Evolutionary conservation across 768 basidiomycete genomes (phyloP), one percentile per base, ranked within the genome.

Genomic region (Collybia nuda): DNA sequence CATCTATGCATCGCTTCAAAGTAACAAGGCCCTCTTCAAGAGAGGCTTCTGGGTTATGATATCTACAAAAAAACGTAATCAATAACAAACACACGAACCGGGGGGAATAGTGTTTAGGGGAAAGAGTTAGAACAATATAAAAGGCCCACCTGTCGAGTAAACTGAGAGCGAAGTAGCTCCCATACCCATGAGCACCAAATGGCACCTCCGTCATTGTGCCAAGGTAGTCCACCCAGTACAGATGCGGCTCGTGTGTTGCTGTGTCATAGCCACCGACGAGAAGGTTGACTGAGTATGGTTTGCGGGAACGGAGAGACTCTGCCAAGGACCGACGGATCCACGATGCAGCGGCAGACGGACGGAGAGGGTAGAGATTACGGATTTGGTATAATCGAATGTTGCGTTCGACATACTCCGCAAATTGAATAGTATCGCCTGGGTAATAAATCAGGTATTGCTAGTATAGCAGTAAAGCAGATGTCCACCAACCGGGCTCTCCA

Each of bases 341-440:
- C 4, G 95, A 84, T 6, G 96, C 92, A 15, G 95, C 93, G 5
- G 95, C 88, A 9, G 86, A 78, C 2, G 97, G 96, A 39, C 90
- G 87, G 39, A 98, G 88, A 11, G 92, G 80, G 67, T 91, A 86
- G 65, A 87, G 78, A 72, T 98, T 88, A 61, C 96, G 88, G 63
- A 98, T 98, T 62, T 97, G 92, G 72, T 96, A 95, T 42, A 99
- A 76, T 40, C 96, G 87, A 57, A 99, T 84, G 74, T 97, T 98
- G 54, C 96, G 86, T 64, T 98, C 94, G 54, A 98, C 82, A 61
- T 81, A 99, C 71, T 99, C 97, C 1, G 96, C 90, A 62, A 98
- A 98, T 65, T 98, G 91, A 19, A 96, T 77, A 18, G 97, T 98
- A 66, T 98, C 97, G 52, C 97, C 96, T 92, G 61, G 26, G 23